These are phyloP conservation scores for Rhynchospora pubera DNA, from an alignment of 176 grass and related monocot genomes.

Conservation along the genomic window DNA sequence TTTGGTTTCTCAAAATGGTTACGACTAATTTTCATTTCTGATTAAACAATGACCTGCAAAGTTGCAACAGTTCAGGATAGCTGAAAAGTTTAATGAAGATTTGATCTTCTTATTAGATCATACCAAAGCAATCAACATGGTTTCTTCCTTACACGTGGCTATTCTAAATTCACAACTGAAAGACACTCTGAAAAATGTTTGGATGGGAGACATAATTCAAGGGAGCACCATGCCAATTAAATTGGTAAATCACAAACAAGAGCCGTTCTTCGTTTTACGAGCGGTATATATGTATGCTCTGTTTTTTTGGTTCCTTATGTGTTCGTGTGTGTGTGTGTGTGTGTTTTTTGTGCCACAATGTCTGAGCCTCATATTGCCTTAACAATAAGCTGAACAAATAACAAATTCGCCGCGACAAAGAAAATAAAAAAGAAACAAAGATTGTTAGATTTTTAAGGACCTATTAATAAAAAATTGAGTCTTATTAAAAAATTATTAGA, in stretches of 20 bases:
- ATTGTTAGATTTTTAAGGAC: too few species aligned
- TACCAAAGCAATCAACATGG: slow-evolving; percentile 39
- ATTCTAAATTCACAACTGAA: slow-evolving; percentile 69
- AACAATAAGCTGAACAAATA: background rate
- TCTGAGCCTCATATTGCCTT: background rate
- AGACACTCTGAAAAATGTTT: slow-evolving; percentile 45
- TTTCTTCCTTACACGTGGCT: slow-evolving; percentile 56
- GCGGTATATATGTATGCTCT: slow-evolving; percentile 29
- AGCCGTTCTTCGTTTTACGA: slow-evolving; percentile 86
- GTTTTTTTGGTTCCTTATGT: background rate
- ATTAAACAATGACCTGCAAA: background rate
- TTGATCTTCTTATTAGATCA: slow-evolving; percentile 33
- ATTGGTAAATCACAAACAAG: slow-evolving; percentile 56
- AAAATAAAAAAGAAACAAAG: background rate
- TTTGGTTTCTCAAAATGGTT: background rate
- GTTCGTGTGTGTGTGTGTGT: too few species aligned
- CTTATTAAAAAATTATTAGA: too few species aligned
- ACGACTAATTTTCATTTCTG: background rate
- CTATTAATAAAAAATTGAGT: too few species aligned
- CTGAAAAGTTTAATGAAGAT: background rate
- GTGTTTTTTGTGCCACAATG: background rate
- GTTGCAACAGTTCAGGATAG: background rate
- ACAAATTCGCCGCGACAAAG: background rate
- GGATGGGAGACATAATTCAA: slow-evolving; percentile 18
- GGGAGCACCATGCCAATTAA: slow-evolving; percentile 36